Base-by-base conservation (phyloP, 108 stramenopile species). In the Epipyxis sp. region DNA sequence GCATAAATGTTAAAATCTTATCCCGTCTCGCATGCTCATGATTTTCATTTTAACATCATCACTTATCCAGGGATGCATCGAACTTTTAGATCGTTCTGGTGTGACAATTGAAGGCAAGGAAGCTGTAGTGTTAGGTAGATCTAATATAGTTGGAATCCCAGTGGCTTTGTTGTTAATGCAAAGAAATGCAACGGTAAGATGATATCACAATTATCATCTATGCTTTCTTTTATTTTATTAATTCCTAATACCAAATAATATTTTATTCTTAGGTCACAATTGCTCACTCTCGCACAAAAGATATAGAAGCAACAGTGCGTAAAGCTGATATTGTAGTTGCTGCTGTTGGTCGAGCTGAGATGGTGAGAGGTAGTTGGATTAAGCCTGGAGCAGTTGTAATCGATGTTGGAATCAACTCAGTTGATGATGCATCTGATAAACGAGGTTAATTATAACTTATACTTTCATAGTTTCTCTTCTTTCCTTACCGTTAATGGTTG, bases 361-460 rank as follows among this genome's bases (percentile, higher is more conserved):
- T 97, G 77, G 91, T 99, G 10, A 89, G 89, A 46, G 87, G 84
- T 41, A 84, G 87, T 30, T 98, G 97, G 96, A 76, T 99, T 44
- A 98, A 98, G 86, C 87, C 91, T 2, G 96, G 96, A n/a, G 91
- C 91, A 16, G 93, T 92, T 0, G 97, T 99, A 0, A 92, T 99
- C 71, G 97, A 99, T 85, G 97, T 99, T 29, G 98, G 98, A 0
- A 98, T 97, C 78, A 99, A 99, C 78, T 87, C 88, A 40, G 89
- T 97, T 27, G 84, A 85, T 39, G 86, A 84, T 40, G 13, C 65
- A 0, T 45, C 82, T 32, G 59, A 44, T 0, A 83, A 86, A 32
- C 59, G 40, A 27, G 82, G 84, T 29, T n/a, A n/a, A n/a, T n/a
- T n/a, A n/a, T n/a, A n/a, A n/a, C n/a, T n/a, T n/a, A n/a, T n/a